Percentiles rank a stretch among this genome's conserved stretches.
Conservation (phyloP, 352 stramenopile genomes). For the Saprolegnia diclina region DNA sequence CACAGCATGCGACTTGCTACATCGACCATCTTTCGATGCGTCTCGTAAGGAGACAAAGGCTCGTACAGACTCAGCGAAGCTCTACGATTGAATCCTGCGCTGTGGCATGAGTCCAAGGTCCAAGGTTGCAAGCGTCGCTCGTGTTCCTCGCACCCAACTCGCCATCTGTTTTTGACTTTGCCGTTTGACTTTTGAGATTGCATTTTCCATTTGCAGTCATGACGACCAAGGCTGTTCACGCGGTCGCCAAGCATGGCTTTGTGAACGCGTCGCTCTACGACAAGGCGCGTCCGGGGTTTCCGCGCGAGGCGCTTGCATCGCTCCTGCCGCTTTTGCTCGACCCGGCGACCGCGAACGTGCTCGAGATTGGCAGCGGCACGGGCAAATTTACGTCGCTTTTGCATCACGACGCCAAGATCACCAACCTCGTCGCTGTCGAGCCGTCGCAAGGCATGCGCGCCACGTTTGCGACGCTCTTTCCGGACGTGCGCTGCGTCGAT, state of each 20-base stretch:
- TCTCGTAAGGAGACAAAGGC: too few species aligned
- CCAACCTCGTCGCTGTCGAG: slow-evolving; percentile 16
- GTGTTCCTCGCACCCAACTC: neutral
- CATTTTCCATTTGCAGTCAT: neutral
- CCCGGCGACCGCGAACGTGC: neutral
- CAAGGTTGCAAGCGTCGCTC: too few species aligned
- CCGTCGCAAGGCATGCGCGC: slow-evolving; percentile 20
- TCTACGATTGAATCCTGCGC: too few species aligned
- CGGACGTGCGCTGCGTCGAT: slow-evolving; percentile 22
- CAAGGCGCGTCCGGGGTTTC: slow-evolving; percentile 21
- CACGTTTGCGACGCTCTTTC: slow-evolving; percentile 1
- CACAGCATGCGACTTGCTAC: too few species aligned
- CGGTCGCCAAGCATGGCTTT: slow-evolving; percentile 23
- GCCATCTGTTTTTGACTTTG: neutral
- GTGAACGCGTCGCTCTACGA: slow-evolving; percentile 21
- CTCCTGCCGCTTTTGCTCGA: slow-evolving; percentile 2
- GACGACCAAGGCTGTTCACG: slow-evolving; percentile 1
- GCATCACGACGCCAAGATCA: neutral
- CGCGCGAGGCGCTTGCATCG: neutral
- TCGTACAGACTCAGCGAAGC: too few species aligned
- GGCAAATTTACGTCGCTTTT: slow-evolving; percentile 28
- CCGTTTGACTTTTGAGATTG: neutral
- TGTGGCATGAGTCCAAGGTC: too few species aligned
- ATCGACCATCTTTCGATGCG: too few species aligned
- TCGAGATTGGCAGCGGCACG: slow-evolving; percentile 26